A percentile compares a stretch with the other conserved stretches of the same genome.
These are phyloP conservation scores for Hypoxylon perforatum DNA, from an alignment of 495 filamentous ascomycete species.

Conservation along the genomic window DNA sequence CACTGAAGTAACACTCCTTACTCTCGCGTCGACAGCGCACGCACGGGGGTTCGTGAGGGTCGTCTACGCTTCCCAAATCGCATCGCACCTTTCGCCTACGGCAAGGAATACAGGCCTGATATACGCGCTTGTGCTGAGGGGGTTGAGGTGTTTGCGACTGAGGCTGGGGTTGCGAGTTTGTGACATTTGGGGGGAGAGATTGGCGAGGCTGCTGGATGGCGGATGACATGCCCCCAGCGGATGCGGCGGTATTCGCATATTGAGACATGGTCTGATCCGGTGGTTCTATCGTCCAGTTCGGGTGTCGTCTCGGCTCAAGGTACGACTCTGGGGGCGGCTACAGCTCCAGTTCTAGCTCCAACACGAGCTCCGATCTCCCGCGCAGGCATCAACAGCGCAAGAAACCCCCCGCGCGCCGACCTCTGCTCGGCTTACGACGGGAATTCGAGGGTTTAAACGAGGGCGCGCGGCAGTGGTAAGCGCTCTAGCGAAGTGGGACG, in stretches of 20 bases:
- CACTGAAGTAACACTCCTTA: slow-evolving; percentile 96
- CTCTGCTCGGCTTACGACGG: slow-evolving; percentile 47
- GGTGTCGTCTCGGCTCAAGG: neutral
- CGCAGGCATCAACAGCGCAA: slow-evolving; percentile 28
- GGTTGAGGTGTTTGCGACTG: slow-evolving; percentile 25
- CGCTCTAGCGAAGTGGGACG: slow-evolving; percentile 34
- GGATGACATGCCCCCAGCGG: slow-evolving; percentile 35
- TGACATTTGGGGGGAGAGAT: slow-evolving; percentile 36
- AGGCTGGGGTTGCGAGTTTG: slow-evolving; percentile 28
- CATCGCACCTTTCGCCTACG: slow-evolving; percentile 92
- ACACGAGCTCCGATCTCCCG: slow-evolving; percentile 31
- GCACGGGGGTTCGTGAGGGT: slow-evolving; percentile 92
- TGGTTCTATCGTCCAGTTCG: slow-evolving; percentile 31
- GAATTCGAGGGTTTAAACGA: slow-evolving; percentile 44
- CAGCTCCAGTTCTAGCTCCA: slow-evolving; percentile 18
- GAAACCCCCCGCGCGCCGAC: slow-evolving; percentile 37
- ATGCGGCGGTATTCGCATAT: slow-evolving; percentile 33
- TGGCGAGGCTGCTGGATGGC: slow-evolving; percentile 37
- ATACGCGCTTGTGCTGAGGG: slow-evolving; percentile 75
- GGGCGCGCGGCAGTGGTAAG: slow-evolving; percentile 26
- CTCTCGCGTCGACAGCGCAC: slow-evolving; percentile 91
- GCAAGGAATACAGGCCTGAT: slow-evolving; percentile 92
- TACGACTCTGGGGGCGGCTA: slow-evolving; percentile 10
- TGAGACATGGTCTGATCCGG: slow-evolving; percentile 40
- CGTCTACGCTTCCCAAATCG: slow-evolving; percentile 93